Evolutionary conservation across 148 eudicot genomes (phyloP), one percentile per base, ranked within the genome.

Genomic region (Heliosperma pusillum): DNA sequence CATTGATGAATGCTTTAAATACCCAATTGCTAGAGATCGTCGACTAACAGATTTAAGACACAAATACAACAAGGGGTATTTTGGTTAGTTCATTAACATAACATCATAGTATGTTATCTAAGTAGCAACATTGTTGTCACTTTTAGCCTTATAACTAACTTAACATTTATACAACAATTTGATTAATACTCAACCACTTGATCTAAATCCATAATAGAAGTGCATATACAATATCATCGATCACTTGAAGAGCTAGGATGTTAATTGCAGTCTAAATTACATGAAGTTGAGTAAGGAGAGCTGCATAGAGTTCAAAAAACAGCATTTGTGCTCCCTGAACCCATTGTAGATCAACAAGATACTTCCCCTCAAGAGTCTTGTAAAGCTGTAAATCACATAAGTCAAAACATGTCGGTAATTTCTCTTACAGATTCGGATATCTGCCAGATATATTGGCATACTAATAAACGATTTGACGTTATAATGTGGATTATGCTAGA

Each of bases 231-330:
- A 66, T 44, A 67, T 45, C 73, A 58, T 44, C 58, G 58, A 62
- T 79, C 73, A 66, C 58, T 73, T 79, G 56, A 73, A 79, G 77
- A 79, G 55, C 42, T 73, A 29, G 67, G 44, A 66, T 40, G 21
- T 57, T n/a, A 47, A 62, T 25, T 27, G 55, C 74, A 40, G 56
- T 36, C 77, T 85, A 93, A 40, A 91, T 97, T 67, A 94, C 97
- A 10, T 88, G 90, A 70, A 94, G 96, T 85, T 91, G 97, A 59
- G 98, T 89, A n/a, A 94, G 97, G 79, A 94, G 90, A 27, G 97
- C 93, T 66, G 98, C 92, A 73, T 93, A 92, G 15, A 94, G 91
- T 59, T 94, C 97, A 26, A 94, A 89, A 83, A 94, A 94, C 52
- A 92, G 87, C 70, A 94, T 88, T 77, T 88, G 98, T 5, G 97